Evolutionary conservation across 192 early-diverging fungal genomes (phyloP), one percentile per base, ranked within the genome.

Genomic region (Umbelopsis vinacea): DNA sequence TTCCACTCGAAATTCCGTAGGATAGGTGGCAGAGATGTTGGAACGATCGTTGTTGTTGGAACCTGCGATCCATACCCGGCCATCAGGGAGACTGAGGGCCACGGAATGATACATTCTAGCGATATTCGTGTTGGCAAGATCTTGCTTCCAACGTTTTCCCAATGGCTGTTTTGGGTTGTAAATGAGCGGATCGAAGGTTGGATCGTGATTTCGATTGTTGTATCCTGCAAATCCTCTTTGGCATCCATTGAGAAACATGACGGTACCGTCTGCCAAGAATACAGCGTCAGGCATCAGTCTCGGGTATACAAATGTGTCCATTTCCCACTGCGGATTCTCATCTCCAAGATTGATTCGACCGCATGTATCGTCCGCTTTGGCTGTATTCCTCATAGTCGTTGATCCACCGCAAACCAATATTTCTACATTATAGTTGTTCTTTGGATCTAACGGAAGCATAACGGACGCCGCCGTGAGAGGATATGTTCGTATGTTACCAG

Each of bases 81-180:
- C 85, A 43, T 87, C 85, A 9, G 86, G 84, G 4, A 85, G 26
- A 1, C 79, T 67, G 66, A 79, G 71, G 6, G 85, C 79, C 8
- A 81, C 81, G n/a, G 88, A 89, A 70, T 91, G 90, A 76, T 91
- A 91, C 81, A 91, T 83, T 26, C 90, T 71, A 5, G 86, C 68
- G 57, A 90, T 88, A 57, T 85, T 76, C 6, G 87, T 84, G 15
- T 77, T 78, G 12, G 74, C 76, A 14, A 85, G 33, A 3, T 70
- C 72, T 9, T 52, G 74, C 12, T 74, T 82, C 76, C 86, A 83
- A 10, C 84, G 63, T 6, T 76, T 54, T 23, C 79, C 83, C n/a
- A 75, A 67, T 12, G 85, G 79, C 0, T 73, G 75, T 11, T 7
- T 21, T 6, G 85, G 83, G 71, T 91, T 79, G 66, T 91, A 91